A percentile compares a stretch with the other conserved stretches of the same genome.
Evolutionary conservation across 768 basidiomycete species (phyloP).

Genomic region (Lactarius tabidus): DNA sequence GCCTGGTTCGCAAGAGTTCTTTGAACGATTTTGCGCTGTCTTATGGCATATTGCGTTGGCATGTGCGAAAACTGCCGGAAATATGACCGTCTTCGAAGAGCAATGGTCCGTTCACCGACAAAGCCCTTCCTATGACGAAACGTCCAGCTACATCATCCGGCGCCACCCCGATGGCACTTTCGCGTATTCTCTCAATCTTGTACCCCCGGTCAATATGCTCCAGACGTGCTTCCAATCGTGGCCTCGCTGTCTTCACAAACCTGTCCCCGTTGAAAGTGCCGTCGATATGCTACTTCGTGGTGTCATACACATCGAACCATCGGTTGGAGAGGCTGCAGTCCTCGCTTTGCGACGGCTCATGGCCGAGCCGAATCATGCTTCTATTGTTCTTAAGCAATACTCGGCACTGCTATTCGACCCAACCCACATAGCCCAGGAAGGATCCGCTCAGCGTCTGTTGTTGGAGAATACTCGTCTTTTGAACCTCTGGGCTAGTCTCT

Average conservation of each 20-base stretch:
- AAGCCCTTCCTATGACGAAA: slow-evolving; percentile 61
- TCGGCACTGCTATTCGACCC: slow-evolving; percentile 74
- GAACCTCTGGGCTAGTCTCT: slow-evolving; percentile 66
- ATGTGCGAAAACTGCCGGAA: slow-evolving; percentile 62
- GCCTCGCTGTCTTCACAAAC: slow-evolving; percentile 71
- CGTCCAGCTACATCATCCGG: slow-evolving; percentile 61
- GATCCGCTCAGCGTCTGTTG: slow-evolving; percentile 56
- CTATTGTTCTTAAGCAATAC: slow-evolving; percentile 58
- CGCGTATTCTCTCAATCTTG: slow-evolving; percentile 59
- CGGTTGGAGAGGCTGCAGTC: slow-evolving; percentile 62
- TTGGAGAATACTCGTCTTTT: slow-evolving; percentile 66
- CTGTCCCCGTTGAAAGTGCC: slow-evolving; percentile 51
- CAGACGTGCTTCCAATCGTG: slow-evolving; percentile 77
- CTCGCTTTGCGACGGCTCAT: slow-evolving; percentile 71
- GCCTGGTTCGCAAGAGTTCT: slow-evolving; percentile 66
- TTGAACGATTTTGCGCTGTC: slow-evolving; percentile 57
- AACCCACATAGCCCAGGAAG: slow-evolving; percentile 55
- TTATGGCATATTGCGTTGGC: slow-evolving; percentile 53
- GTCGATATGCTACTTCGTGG: slow-evolving; percentile 78
- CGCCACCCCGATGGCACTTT: slow-evolving; percentile 62
- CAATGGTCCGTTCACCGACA: slow-evolving; percentile 67
- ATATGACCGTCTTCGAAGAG: slow-evolving; percentile 82
- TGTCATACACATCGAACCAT: slow-evolving; percentile 80
- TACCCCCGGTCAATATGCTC: slow-evolving; percentile 65
- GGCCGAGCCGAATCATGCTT: slow-evolving; percentile 51